Base-by-base conservation (phyloP, 2,329 filamentous ascomycete genomes). In the Cordyceps javanica region DNA sequence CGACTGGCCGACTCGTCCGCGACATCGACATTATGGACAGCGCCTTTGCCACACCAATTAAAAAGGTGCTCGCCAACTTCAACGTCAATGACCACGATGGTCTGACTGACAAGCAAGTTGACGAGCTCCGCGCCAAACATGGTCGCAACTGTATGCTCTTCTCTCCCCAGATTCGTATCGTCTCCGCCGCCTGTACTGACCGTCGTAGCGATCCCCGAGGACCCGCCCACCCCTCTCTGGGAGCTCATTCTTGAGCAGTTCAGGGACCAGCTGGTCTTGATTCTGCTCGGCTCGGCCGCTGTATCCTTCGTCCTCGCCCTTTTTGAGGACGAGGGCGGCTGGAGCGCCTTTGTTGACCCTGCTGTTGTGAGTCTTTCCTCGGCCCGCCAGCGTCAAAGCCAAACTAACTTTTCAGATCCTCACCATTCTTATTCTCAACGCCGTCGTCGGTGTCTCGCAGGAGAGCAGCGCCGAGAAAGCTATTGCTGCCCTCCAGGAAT, bases 391-490 rank as follows among this genome's bases (percentile, higher is more conserved):
- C 39, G 41, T 16, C n/a, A 28, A n/a, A 28, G 38, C 41, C n/a
- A 38, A 42, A 25, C 58, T 59, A 56, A 56, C n/a, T 56, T 34
- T 46, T 28, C 60, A 95, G 90, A 99, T 99, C 65, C 82, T 99
- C 63, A 97, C 93, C 26, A 99, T 99, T 69, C 82, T 99, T 46
- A 88, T 99, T 62, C 86, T 99, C 67, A 99, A 99, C 75, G 90
- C 94, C 61, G 88, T 99, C 64, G 94, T 99, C 62, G 94, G 94
- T 70, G 94, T 99, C 28, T 97, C 93, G 58, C 94, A 99, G 79
- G 94, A 99, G 79, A 97, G 90, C 75, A 97, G 92, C 70, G 94
- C 94, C 63, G 94, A 99, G 74, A 97, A 97, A 77, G 94, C 94
- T 53, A 99, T 99, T 71, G 92, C 94, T 26, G 94, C 94, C 45